Base-by-base conservation (phyloP, 495 filamentous ascomycete species). In the Podospora fimiseda region DNA sequence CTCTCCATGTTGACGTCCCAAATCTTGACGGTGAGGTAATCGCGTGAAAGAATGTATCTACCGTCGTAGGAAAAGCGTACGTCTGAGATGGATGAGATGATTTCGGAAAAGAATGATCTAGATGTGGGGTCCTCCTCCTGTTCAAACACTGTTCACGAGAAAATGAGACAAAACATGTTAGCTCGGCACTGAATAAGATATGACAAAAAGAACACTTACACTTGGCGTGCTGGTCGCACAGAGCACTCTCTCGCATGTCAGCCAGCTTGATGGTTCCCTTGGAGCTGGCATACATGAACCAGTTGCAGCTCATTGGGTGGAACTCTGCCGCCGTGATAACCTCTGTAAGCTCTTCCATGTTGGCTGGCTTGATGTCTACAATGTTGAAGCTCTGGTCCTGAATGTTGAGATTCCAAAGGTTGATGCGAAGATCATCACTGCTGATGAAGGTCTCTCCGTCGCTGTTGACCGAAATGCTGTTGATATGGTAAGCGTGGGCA, bases 351-450 rank as follows among this genome's bases (percentile, higher is more conserved):
- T 98, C 93, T 70, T 98, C 93, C 93, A 98, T 98, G 69, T 98
- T 98, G 9, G 93, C 93, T 1, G 93, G 93, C 68, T 98, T 98
- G 72, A 98, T 98, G 70, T 98, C 93, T 55, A 98, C 93, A 65
- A 98, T 98, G 74, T 98, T 98, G 80, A 98, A 98, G 77, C 93
- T 97, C 72, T 97, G 92, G 57, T 97, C 93, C 70, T 98, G 94
- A 49, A 98, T 97, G 70, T 98, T 96, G 60, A 97, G 74, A 60
- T 98, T 97, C 93, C 93, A 98, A 43, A 98, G 76, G 74, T 98
- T 98, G 75, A 98, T 93, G 33, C 93, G 86, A 47, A 98, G 75
- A 66, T 98, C 93, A 65, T 98, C 93, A 66, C 91, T 96, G 71
- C 89, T 95, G 70, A 98, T 96, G 73, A 97, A 98, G 0, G 93